A percentile compares a stretch with the other conserved stretches of the same genome.
phyloP scores from a whole-genome alignment of 768 basidiomycete genomes.

The Hortiboletus campestris region DNA sequence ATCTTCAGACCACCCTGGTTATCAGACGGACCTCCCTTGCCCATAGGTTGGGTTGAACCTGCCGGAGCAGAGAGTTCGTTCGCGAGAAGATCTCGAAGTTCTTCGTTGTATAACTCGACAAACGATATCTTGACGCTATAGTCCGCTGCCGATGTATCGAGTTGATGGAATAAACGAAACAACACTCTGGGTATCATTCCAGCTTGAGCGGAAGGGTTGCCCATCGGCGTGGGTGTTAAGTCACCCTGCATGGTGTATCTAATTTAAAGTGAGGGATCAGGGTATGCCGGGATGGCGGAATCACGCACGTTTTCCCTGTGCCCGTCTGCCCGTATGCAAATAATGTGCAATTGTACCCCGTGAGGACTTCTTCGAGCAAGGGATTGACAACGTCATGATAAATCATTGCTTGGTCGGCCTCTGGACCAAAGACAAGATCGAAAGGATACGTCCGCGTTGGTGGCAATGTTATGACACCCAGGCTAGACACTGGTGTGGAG shows the following conservation, averaged over 20 bases:
- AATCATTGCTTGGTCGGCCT: constrained; percentile 92
- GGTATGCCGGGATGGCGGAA: background rate
- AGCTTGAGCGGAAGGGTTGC: constrained; percentile 83
- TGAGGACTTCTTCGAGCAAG: constrained; percentile 89
- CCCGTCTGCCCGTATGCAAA: constrained; percentile 99
- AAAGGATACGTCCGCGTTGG: constrained; percentile 89
- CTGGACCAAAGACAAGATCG: constrained; percentile 94
- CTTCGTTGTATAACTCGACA: constrained; percentile 97
- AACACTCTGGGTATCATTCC: constrained; percentile 96
- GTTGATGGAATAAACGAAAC: constrained; percentile 85
- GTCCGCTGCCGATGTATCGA: constrained; percentile 74
- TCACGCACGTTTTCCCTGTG: constrained; percentile 92
- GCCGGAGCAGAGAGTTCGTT: constrained; percentile 70
- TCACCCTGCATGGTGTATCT: constrained; percentile 99
- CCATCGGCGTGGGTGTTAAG: constrained; percentile 74
- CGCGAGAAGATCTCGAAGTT: constrained; percentile 89
- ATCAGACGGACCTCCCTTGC: constrained; percentile 52
- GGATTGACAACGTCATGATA: constrained; percentile 93
- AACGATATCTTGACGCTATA: constrained; percentile 93
- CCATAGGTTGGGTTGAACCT: constrained; percentile 76
- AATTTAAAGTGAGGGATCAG: constrained; percentile 12
- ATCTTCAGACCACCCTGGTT: constrained; percentile 71
- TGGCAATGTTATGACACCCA: constrained; percentile 73
- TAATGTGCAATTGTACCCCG: constrained; percentile 95
- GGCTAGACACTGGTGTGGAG: constrained; percentile 59